A percentile compares a stretch with the other conserved stretches of the same genome.
phyloP scores from a whole-genome alignment of 768 basidiomycete species.

The Pholiota microspora region DNA sequence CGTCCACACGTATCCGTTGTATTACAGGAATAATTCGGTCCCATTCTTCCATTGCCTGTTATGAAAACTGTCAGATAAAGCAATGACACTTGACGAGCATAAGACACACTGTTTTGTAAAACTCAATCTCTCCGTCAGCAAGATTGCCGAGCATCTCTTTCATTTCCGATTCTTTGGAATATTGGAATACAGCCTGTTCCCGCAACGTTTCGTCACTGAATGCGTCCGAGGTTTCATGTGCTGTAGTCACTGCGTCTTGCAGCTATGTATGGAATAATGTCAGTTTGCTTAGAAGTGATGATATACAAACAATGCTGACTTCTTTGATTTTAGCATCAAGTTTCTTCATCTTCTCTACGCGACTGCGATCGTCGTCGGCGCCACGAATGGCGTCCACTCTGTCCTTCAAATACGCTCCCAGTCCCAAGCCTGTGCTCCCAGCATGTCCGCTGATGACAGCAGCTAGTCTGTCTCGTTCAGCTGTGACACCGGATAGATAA shows the following conservation, averaged over 20 bases:
- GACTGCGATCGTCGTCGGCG: constrained; percentile 87
- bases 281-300: constrained; percentile 3
- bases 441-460: constrained; percentile 89
- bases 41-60: constrained; percentile 95
- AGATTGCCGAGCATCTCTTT: constrained; percentile 89
- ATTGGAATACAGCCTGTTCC: constrained; percentile 89
- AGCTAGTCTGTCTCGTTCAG: constrained; percentile 89
- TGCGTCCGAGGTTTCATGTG: constrained; percentile 93
- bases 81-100: constrained; percentile 3
- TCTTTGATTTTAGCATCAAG: constrained; percentile 95
- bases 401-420: constrained; percentile 90
- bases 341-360: constrained; percentile 93
- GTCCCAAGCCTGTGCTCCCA: constrained; percentile 77
- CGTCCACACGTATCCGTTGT: constrained; percentile 91
- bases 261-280: constrained; percentile 47
- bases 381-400: constrained; percentile 90
- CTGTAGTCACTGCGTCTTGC: constrained; percentile 93
- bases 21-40: constrained; percentile 91
- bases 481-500: constrained; percentile 89
- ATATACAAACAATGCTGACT: constrained; percentile 40
- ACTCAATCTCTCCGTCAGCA: constrained; percentile 94
- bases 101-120: constrained; percentile 72
- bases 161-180: constrained; percentile 93
- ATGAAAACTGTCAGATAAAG: constrained; percentile 1
- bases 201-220: constrained; percentile 94